Evolutionary conservation across 208 protist genomes (phyloP).

Genomic region (Crithidia brevicula): DNA sequence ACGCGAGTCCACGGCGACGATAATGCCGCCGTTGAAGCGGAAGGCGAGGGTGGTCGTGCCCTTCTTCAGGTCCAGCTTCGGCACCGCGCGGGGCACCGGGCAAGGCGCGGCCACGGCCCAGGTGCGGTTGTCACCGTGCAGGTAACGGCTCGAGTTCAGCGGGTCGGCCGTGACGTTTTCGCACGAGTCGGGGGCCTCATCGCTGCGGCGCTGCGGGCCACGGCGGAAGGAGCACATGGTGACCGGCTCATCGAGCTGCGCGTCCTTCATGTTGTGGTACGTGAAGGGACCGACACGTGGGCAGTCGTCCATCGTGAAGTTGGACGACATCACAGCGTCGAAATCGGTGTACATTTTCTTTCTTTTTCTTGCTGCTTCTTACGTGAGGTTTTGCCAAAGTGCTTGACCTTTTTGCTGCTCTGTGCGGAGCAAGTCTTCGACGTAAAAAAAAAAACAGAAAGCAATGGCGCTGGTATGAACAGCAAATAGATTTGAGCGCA

Average conservation of each 20-base stretch:
- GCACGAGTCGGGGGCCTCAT: constrained; percentile 45
- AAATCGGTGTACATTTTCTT: constrained; percentile 68
- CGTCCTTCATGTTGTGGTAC: constrained; percentile 66
- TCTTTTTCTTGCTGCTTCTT: constrained; percentile 1
- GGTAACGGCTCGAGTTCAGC: constrained; percentile 67
- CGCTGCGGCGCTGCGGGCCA: constrained; percentile 14
- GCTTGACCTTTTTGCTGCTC: no score
- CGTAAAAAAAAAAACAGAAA: neutral
- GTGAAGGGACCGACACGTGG: constrained; percentile 84
- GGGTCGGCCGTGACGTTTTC: constrained; percentile 78
- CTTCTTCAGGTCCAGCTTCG: constrained; percentile 88
- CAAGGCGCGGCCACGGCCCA: constrained; percentile 79
- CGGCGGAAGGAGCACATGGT: constrained; percentile 28
- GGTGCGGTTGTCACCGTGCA: constrained; percentile 61
- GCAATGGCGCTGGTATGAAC: neutral
- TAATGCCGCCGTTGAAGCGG: constrained; percentile 97
- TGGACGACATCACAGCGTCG: constrained; percentile 70
- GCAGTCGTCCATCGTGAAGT: constrained; percentile 81
- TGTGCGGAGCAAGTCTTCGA: no score
- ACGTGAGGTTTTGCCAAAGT: neutral
- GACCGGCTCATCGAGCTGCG: constrained; percentile 21
- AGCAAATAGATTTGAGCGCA: no score
- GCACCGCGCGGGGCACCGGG: constrained; percentile 85
- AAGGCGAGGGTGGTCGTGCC: constrained; percentile 99
- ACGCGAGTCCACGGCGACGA: constrained; percentile 99